phyloP scores from a whole-genome alignment of 169 alveolate species.

The Amoebophrya sp. region DNA sequence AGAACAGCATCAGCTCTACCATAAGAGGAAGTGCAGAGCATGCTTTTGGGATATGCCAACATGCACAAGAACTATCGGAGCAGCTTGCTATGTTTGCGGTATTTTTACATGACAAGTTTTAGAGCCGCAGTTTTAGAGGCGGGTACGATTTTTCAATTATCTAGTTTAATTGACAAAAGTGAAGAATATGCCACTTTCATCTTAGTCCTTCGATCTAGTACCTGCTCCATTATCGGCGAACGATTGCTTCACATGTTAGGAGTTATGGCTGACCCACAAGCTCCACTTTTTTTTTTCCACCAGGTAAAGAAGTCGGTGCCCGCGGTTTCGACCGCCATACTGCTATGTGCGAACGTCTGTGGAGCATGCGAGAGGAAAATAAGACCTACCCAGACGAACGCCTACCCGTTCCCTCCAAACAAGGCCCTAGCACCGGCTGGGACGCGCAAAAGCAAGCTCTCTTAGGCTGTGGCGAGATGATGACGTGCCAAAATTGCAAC shows the following conservation, averaged over 20 bases:
- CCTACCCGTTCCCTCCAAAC: background rate
- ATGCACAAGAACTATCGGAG: background rate
- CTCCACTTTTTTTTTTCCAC: too few relatives aligned
- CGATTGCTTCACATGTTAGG: too few relatives aligned
- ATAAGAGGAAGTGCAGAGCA: background rate
- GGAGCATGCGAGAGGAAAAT: background rate
- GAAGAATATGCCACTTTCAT: too few relatives aligned
- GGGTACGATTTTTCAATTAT: too few relatives aligned
- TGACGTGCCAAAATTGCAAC: background rate
- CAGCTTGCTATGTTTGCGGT: slow-evolving; percentile 19
- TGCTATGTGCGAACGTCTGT: background rate
- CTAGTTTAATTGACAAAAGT: too few relatives aligned
- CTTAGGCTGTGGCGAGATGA: background rate
- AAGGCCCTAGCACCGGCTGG: background rate
- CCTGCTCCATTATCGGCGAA: too few relatives aligned
- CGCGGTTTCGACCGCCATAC: background rate
- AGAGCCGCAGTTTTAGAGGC: too few relatives aligned
- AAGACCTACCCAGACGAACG: background rate
- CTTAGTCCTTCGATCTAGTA: too few relatives aligned
- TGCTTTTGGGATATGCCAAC: background rate
- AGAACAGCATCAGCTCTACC: background rate
- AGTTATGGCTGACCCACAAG: too few relatives aligned
- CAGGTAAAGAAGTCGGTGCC: background rate
- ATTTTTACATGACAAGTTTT: too few relatives aligned
- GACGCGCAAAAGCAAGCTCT: slow-evolving; percentile 3